Percentiles rank a stretch among this genome's conserved stretches.
phyloP scores from a whole-genome alignment of 805 yeast species.

The Scheffersomyces coipomensis region DNA sequence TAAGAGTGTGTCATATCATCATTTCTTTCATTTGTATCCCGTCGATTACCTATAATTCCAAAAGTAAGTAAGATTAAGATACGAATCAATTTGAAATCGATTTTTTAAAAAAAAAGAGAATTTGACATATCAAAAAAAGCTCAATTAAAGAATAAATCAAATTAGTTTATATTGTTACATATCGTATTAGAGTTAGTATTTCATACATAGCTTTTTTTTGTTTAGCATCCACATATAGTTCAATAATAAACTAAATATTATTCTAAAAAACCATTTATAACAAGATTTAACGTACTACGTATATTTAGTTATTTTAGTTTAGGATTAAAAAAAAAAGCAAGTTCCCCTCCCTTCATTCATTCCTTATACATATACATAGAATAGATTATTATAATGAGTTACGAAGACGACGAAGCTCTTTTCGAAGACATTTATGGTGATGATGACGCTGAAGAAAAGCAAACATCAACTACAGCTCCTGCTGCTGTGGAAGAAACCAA shows the following conservation, averaged over 20 bases:
- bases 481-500: too few relatives aligned
- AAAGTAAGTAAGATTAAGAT: too few relatives aligned
- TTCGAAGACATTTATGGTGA: conserved; percentile 80
- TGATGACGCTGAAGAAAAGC: conserved; percentile 5
- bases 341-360: background rate
- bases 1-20: too few relatives aligned
- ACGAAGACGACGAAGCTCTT: conserved; percentile 91
- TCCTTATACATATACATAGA: conserved; percentile 1
- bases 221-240: conserved; percentile 1
- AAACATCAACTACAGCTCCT: conserved; percentile 7
- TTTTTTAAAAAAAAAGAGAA: too few relatives aligned
- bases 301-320: background rate
- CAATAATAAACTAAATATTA: background rate
- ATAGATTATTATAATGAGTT: conserved; percentile 15
- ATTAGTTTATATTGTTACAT: background rate
- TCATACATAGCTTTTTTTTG: conserved; percentile 1
- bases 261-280: background rate
- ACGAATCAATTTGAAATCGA: too few relatives aligned
- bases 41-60: too few relatives aligned
- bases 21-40: too few relatives aligned
- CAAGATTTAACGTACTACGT: background rate
- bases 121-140: too few relatives aligned
- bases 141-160: background rate
- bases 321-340: background rate
- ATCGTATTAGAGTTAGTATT: background rate